Evolutionary conservation across 257 asterid species (phyloP), one percentile per base, ranked within the genome.

Genomic region (Solanum rostratum): DNA sequence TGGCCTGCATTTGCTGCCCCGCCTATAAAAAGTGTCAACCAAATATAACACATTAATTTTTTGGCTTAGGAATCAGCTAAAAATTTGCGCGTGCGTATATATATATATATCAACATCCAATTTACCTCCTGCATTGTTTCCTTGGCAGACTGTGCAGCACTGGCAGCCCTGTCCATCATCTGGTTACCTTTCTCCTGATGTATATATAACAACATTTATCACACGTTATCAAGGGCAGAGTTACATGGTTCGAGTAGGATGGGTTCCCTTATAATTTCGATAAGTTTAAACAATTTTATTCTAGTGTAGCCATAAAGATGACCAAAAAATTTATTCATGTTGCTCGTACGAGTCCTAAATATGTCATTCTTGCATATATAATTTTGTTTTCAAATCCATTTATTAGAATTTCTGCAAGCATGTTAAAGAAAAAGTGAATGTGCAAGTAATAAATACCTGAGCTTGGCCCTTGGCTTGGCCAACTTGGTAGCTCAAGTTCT

Each of bases 151-250:
- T 90, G 89, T 11, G 91, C 92, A 10, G 87, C 87, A 73, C 54
- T 79, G 41, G 90, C 73, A 6, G 88, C 90, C 82, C 57, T 81
- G 29, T 90, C 86, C 85, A 90, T 85, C 92, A 86, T 29, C 81
- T 88, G 91, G 83, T 55, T 82, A 30, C 90, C 88, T 84, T 90
- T 90, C 66, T 90, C 91, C 92, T 90, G 86, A 49, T 76, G 20
- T 7, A 49, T 18, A 68, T 68, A 19, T 50, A 49, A 49, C 5
- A 76, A 27, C 18, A 74, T 49, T 8, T 76, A 76, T 49, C 22
- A 1, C 16, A 12, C 5, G 81, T 46, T 74, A 46, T 74, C 60
- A 46, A 5, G 0, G 43, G 20, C 1, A 24, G 81, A 45, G 9
- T 13, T 45, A 22, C 57, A 73, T 73, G 2, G 5, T 73, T n/a